Evolutionary conservation across 2,329 filamentous ascomycete species (phyloP).

Genomic region (Dactylonectria macrodidyma): DNA sequence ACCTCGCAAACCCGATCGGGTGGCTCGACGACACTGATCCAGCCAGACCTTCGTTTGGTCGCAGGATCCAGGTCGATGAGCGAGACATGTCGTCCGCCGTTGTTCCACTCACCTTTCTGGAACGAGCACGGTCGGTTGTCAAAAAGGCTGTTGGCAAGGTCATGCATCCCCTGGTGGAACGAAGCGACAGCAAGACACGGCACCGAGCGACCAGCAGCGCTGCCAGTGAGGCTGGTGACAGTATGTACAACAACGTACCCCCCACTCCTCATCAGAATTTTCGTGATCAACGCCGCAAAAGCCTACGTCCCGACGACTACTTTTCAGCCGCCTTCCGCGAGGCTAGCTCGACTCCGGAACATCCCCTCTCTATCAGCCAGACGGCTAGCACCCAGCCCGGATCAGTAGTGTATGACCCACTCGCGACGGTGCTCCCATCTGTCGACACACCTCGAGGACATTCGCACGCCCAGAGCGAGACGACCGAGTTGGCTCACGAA

Average conservation of each 20-base stretch:
- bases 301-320: constrained; percentile 69
- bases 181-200: constrained; percentile 68
- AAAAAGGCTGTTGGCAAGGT: constrained; percentile 77
- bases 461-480: constrained; percentile 46
- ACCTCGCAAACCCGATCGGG: constrained; percentile 78
- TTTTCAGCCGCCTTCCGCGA: constrained; percentile 61
- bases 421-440: constrained; percentile 57
- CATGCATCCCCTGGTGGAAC: constrained; percentile 72
- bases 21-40: constrained; percentile 98
- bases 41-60: constrained; percentile 80
- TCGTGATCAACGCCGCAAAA: constrained; percentile 67
- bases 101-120: constrained; percentile 88
- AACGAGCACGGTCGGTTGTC: constrained; percentile 85
- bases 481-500: constrained; percentile 40
- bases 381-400: constrained; percentile 45
- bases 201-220: constrained; percentile 73
- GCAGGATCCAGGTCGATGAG: constrained; percentile 92
- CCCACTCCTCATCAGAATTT: constrained; percentile 65
- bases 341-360: constrained; percentile 39
- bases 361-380: constrained; percentile 46
- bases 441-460: constrained; percentile 45
- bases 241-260: constrained; percentile 59
- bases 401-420: constrained; percentile 55
- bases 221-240: constrained; percentile 75
- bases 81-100: constrained; percentile 92